Evolutionary conservation across 345 rosid species (phyloP), one percentile per base, ranked within the genome.

Genomic region (Trapa incisa): DNA sequence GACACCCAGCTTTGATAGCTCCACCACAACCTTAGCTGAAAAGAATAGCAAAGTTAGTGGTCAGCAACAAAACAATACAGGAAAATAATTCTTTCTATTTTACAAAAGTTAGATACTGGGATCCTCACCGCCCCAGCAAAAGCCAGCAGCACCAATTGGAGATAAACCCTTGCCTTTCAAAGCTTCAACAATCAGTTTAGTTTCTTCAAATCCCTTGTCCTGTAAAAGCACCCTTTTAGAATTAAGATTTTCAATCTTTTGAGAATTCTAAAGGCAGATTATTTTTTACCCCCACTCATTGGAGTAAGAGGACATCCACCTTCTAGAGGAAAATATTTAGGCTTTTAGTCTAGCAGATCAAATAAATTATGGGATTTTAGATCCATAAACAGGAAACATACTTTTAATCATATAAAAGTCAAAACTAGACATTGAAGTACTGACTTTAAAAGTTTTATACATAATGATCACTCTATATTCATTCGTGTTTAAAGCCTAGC

Each of bases 201-300:
- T 80, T 17, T 92, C 93, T 66, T 89, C 93, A 74, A 77, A 80
- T 43, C 79, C 96, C 70, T 88, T 89, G 61, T 85, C 88, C 98
- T 41, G 48, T 11, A 17, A 65, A 48, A 69, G 37, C 22, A 39
- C 60, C 71, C 58, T 37, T 52, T 45, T 73, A 41, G 4, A 8
- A 0, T 4, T 41, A 8, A 41, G 43, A 0, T 41, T 41, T 41
- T 41, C 6, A 8, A 41, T 41, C 43, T 41, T 3, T 41, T 41
- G 43, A 41, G 29, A 41, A 41, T 41, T 41, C 43, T 41, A 41
- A 41, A 41, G 4, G 7, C 43, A 41, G 6, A 8, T 0, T 8
- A 41, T 41, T 8, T 41, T 41, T 41, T 41, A 3, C 43, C 7
- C 43, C 6, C 7, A 41, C 29, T 22, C 7, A 41, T 41, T 41